Conservation (phyloP, 2,329 filamentous ascomycete genomes). For the Fusarium goolgardi region DNA sequence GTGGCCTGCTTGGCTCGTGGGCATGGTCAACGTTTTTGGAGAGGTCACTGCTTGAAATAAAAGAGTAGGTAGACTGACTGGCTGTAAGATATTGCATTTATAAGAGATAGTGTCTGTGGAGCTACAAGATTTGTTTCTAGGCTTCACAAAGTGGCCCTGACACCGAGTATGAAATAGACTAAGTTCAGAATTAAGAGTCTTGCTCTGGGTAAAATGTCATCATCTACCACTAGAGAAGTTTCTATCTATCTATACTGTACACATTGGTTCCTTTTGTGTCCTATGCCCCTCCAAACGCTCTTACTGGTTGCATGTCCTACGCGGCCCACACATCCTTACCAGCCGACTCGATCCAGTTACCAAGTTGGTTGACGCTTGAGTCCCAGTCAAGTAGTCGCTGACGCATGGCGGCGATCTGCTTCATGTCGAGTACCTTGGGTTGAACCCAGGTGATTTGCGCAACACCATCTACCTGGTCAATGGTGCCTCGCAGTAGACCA, state of each 20-base stretch:
- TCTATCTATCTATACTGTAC: conserved; percentile 49
- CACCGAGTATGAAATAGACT: conserved; percentile 6
- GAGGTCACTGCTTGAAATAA: conserved; percentile 34
- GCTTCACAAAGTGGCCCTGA: not conserved
- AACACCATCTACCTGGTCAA: conserved; percentile 95
- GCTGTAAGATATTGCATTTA: not conserved
- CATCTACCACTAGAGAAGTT: conserved; percentile 40
- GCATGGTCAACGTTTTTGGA: conserved; percentile 65
- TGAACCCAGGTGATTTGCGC: conserved; percentile 99
- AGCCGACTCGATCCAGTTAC: conserved; percentile 95
- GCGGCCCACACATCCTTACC: conserved; percentile 97
- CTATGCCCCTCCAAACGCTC: conserved; percentile 10
- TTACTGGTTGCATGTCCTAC: conserved; percentile 53
- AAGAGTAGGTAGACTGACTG: not conserved
- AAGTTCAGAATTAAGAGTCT: conserved; percentile 42
- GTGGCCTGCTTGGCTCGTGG: conserved; percentile 91
- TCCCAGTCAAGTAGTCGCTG: conserved; percentile 93
- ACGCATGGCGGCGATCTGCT: conserved; percentile 94
- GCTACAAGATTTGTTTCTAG: not conserved
- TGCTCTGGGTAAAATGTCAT: conserved; percentile 35
- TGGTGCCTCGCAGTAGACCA: conserved; percentile 88
- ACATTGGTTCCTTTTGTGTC: conserved; percentile 40
- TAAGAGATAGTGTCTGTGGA: not conserved
- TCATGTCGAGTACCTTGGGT: conserved; percentile 95
- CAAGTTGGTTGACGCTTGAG: conserved; percentile 92